Conservation (phyloP, 148 eudicot genomes). For the Agrostemma githago region DNA sequence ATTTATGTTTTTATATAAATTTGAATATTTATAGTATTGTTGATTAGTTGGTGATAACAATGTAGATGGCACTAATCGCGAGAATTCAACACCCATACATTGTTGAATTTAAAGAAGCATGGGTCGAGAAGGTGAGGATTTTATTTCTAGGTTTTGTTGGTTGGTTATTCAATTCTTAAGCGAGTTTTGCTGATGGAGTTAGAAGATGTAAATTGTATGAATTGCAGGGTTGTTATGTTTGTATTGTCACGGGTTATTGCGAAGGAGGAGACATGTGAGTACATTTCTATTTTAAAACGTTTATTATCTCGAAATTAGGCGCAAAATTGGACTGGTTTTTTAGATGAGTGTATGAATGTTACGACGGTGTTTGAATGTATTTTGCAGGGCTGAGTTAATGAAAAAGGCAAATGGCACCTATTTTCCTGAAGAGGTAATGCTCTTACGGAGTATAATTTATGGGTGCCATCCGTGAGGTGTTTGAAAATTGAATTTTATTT, state of each 20-base stretch:
- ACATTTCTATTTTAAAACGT: slow-evolving; percentile 8
- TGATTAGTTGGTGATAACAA: background rate
- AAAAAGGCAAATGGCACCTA: slow-evolving; percentile 73
- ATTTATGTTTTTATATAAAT: background rate
- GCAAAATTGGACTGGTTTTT: background rate
- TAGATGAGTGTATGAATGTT: background rate
- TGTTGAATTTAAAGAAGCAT: slow-evolving; percentile 95
- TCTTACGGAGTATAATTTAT: background rate
- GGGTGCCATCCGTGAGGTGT: background rate
- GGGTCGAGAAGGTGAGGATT: slow-evolving; percentile 89
- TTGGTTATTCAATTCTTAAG: background rate
- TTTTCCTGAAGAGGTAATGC: slow-evolving; percentile 85
- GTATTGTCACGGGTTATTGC: slow-evolving; percentile 96
- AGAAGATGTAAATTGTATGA: slow-evolving; percentile 16
- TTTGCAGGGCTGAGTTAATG: slow-evolving; percentile 82
- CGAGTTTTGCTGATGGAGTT: slow-evolving; percentile 9
- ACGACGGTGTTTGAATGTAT: slow-evolving; percentile 16
- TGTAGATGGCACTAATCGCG: slow-evolving; percentile 93
- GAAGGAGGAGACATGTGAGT: slow-evolving; percentile 99
- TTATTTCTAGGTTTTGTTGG: background rate
- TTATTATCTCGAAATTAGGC: background rate
- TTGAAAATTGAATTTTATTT: background rate
- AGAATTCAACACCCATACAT: slow-evolving; percentile 90
- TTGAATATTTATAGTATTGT: slow-evolving; percentile 2
- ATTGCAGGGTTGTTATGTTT: slow-evolving; percentile 94